Evolutionary conservation across 495 filamentous ascomycete genomes (phyloP).

Genomic region (Penicillium flavigenum): DNA sequence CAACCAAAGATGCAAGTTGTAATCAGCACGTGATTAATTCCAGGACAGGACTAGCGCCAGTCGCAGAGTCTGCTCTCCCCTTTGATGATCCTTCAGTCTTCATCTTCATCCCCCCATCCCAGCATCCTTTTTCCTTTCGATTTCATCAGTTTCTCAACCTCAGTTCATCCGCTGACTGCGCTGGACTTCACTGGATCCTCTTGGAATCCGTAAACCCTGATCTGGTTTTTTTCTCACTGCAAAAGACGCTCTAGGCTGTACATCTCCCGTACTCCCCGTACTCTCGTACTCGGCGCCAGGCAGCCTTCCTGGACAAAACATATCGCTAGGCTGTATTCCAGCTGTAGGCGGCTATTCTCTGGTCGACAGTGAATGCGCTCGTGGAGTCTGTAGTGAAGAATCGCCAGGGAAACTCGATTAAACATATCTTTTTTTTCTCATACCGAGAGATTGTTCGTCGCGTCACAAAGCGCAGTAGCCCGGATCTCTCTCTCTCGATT

Average conservation of each 20-base stretch:
- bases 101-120: constrained; percentile 14
- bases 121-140: constrained; percentile 19
- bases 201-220: constrained; percentile 30
- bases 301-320: constrained; percentile 25
- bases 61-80: constrained; percentile 18
- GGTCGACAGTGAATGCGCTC: constrained; percentile 37
- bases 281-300: constrained; percentile 32
- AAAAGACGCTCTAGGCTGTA: constrained; percentile 34
- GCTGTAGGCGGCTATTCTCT: constrained; percentile 46
- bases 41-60: constrained; percentile 18
- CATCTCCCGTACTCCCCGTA: constrained; percentile 33
- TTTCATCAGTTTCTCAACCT: constrained; percentile 15
- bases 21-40: constrained; percentile 1
- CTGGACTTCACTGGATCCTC: constrained; percentile 7
- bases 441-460: background rate
- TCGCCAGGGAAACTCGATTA: constrained; percentile 28
- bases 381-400: constrained; percentile 47
- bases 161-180: constrained; percentile 10
- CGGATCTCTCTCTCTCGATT: background rate
- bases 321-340: constrained; percentile 47
- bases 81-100: constrained; percentile 22
- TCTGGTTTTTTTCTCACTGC: constrained; percentile 24
- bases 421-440: constrained; percentile 20
- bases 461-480: constrained; percentile 12
- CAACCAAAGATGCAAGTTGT: background rate